Evolutionary conservation across 176 grass and related monocot genomes (phyloP), one percentile per base, ranked within the genome.

Genomic region (Pontederia crassipes): DNA sequence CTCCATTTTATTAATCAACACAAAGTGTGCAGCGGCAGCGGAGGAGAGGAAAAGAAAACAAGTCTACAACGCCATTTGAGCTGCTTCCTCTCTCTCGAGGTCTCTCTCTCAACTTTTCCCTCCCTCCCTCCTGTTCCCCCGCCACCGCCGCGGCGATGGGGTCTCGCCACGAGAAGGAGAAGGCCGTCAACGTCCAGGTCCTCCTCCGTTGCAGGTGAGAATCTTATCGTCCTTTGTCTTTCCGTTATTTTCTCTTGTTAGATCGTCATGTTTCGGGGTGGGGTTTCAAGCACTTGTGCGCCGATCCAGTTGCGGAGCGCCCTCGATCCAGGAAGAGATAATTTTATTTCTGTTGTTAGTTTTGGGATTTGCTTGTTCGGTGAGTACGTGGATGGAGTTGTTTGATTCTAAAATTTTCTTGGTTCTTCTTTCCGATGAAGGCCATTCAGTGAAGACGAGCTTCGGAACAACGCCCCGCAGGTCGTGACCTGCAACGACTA

Each of bases 161-260:
- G 58, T 92, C 94, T 75, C 83, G 94, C 74, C 82, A 77, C 63
- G 94, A 98, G 59, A 98, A 98, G 69, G 88, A 98, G 62, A 98
- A 98, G 82, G 65, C 88, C 27, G 94, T 98, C 11, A 98, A 98
- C 76, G 94, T 98, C 49, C 94, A 98, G 75, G 94, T 93, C 17
- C 81, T 98, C 61, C 82, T 98, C 62, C 81, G 94, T 8, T 98
- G 94, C 94, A 98, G 94, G 94, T 92, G 71, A 45, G 48, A n/a
- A 15, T 12, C 54, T 11, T 10, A 0, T 12, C 12, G 14, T 59
- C n/a, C 24, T 64, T 18, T 14, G 7, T 12, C 4, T 17, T 28
- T 18, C 16, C 11, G 15, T 17, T 49, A 2, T 8, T 40, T 40
- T 40, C 6, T 40, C 6, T 40, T 40, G 32, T 3, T 40, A 40